A percentile compares a stretch with the other conserved stretches of the same genome.
Conservation (phyloP, 306 rosid species). For the Ammopiptanthus mongolicus region DNA sequence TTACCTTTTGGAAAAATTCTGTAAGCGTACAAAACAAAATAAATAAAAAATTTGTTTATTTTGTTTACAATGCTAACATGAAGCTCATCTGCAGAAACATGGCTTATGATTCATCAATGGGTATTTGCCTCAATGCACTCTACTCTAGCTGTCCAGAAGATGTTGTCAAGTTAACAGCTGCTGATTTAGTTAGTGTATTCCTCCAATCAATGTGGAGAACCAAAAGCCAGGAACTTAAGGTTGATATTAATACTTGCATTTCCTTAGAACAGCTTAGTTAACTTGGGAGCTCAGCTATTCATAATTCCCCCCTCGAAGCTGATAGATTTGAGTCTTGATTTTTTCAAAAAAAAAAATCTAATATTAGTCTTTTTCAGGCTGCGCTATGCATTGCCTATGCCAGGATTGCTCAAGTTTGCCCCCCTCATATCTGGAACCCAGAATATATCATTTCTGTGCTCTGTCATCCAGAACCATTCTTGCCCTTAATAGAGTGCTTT, state of each 20-base stretch:
- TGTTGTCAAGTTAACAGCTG: constrained; percentile 73
- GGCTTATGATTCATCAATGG: constrained; percentile 72
- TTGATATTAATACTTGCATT: constrained; percentile 29
- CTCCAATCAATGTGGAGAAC: constrained; percentile 59
- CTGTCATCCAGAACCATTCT: constrained; percentile 53
- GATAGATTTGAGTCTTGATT: constrained; percentile 22
- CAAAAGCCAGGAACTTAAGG: constrained; percentile 91
- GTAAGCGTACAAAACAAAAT: neutral
- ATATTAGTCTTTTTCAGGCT: constrained; percentile 47
- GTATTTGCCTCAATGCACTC: constrained; percentile 71
- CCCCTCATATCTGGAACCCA: constrained; percentile 86
- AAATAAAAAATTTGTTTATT: neutral
- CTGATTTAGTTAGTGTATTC: constrained; percentile 61
- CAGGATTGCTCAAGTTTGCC: constrained; percentile 67
- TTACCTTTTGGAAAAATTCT: neutral
- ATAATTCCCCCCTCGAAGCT: neutral
- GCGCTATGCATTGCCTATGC: constrained; percentile 74
- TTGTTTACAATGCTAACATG: constrained; percentile 17
- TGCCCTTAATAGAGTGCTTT: constrained; percentile 70
- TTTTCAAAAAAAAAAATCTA: constrained; percentile 22
- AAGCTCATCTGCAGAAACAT: constrained; percentile 54
- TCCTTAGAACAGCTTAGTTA: constrained; percentile 25
- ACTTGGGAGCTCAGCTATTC: constrained; percentile 16
- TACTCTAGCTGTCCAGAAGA: constrained; percentile 65
- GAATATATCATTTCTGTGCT: constrained; percentile 63